Base-by-base conservation (phyloP, 768 basidiomycete genomes). In the Termitomyces sp. region DNA sequence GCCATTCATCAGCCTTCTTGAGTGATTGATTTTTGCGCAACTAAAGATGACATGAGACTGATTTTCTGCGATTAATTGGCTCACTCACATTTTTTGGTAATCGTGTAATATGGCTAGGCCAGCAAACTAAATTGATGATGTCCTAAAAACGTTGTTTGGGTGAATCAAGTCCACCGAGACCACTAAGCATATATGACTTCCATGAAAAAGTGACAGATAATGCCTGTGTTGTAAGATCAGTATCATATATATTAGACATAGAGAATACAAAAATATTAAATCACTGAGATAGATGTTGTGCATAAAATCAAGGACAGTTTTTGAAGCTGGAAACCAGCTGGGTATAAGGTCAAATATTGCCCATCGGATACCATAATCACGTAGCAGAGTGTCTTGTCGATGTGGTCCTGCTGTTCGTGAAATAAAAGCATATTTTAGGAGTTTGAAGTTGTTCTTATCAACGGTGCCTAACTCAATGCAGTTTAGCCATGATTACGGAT, bases 1-100 rank as follows among this genome's bases (percentile, higher is more conserved):
- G 61, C 73, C 72, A 74, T 55, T 74, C 64, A 65, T 74, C 70
- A 40, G 18, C 40, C 40, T 41, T 41, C 5, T 41, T 41, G 18
- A 41, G 18, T 41, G 40, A 41, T 6, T 73, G 71, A 49, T 73
- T 73, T 41, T 68, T 63, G 3, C 69, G 69, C 5, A 74, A 58
- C 71, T 74, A 35, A 1, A 47, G 41, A 12, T 36, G 3, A 3
- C 10, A 9, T 36, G 10, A 36, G 3, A 12, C 23, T 23, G 23
- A 23, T 23, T 23, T 23, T 23, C 23, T 23, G 23, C 23, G 2
- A 23, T 36, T 10, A 36, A 36, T 12, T 1, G 49, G 8, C 7
- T 33, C 3, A 33, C 70, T 33, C 52, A 73, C 70, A 63, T 74
- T 74, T 40, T 72, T 71, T 8, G 72, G 72, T 0, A 74, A 60